Base-by-base conservation (phyloP, 257 asterid genomes). In the Gardenia jasminoides region DNA sequence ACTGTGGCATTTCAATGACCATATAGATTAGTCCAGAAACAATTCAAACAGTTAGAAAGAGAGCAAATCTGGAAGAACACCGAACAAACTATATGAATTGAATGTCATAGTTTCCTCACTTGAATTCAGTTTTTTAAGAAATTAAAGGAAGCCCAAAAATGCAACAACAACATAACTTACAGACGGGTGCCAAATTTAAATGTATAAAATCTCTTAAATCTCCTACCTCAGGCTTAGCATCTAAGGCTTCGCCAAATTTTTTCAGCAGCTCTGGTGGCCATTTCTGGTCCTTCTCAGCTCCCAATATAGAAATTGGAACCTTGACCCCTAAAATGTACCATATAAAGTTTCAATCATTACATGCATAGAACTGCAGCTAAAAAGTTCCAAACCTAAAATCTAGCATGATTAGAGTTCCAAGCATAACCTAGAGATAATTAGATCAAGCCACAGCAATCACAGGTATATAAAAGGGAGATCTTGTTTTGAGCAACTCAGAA, bases 301-400 rank as follows among this genome's bases (percentile, higher is more conserved):
- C 97, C 74, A 92, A 86, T 30, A 91, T 44, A 1, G 90, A 78
- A 43, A 86, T 75, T 10, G 97, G 97, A 54, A 85, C 87, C 85
- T 92, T 87, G 9, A 89, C 91, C 28, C 84, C 96, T 92, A 76
- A 17, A 78, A 39, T 19, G 41, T 46, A 70, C 20, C 61, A 50
- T 36, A 50, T 54, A 76, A 68, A 28, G 56, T 26, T 26, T 68
- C 41, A 16, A 8, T 24, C 12, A 12, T 76, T 17, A 28, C 65
- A 31, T 19, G 44, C 56, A 43, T 22, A 31, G 43, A 67, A 59
- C 43, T 28, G n/a, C 44, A 59, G 0, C 5, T 62, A 17, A 24
- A 24, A 41, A 41, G 56, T 58, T 76, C 52, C 24, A 12, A 36
- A n/a, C 2, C 52, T 26, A 3, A 66, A 69, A 36, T 76, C 73